These are phyloP conservation scores for Rhizopogon rudus DNA, from an alignment of 768 basidiomycete species.

Conservation along the genomic window DNA sequence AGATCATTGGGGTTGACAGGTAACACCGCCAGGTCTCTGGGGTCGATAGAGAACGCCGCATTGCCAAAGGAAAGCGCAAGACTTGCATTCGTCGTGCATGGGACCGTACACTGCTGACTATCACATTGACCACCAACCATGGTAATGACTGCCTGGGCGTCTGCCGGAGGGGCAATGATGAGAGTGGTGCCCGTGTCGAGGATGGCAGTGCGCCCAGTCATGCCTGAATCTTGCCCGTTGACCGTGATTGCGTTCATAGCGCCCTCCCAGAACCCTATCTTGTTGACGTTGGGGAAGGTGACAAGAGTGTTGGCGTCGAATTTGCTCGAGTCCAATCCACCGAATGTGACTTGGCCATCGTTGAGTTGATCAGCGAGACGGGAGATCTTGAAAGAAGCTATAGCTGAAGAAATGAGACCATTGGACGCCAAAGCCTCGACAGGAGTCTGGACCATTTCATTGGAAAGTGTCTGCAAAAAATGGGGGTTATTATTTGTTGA, in stretches of 20 bases:
- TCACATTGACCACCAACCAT: slow-evolving; percentile 54
- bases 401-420: slow-evolving; percentile 55
- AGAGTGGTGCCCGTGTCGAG: slow-evolving; percentile 47
- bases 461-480: slow-evolving; percentile 46
- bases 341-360: slow-evolving; percentile 81
- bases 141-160: slow-evolving; percentile 51
- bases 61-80: slow-evolving; percentile 60
- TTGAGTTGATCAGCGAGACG: slow-evolving; percentile 59
- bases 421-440: slow-evolving; percentile 61
- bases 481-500: not conserved
- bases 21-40: slow-evolving; percentile 58
- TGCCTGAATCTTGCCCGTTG: slow-evolving; percentile 46
- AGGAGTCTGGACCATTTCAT: slow-evolving; percentile 61
- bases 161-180: slow-evolving; percentile 36
- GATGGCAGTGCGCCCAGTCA: slow-evolving; percentile 66
- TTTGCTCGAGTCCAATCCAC: slow-evolving; percentile 66
- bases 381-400: slow-evolving; percentile 78
- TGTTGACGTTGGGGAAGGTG: slow-evolving; percentile 59
- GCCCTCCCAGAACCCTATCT: slow-evolving; percentile 78
- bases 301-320: slow-evolving; percentile 56
- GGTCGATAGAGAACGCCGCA: slow-evolving; percentile 53
- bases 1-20: slow-evolving; percentile 47
- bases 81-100: slow-evolving; percentile 53
- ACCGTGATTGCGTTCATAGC: slow-evolving; percentile 54
- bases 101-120: slow-evolving; percentile 52